These are phyloP conservation scores for Odontarrhena argentea DNA, from an alignment of 345 rosid species.

Conservation along the genomic window DNA sequence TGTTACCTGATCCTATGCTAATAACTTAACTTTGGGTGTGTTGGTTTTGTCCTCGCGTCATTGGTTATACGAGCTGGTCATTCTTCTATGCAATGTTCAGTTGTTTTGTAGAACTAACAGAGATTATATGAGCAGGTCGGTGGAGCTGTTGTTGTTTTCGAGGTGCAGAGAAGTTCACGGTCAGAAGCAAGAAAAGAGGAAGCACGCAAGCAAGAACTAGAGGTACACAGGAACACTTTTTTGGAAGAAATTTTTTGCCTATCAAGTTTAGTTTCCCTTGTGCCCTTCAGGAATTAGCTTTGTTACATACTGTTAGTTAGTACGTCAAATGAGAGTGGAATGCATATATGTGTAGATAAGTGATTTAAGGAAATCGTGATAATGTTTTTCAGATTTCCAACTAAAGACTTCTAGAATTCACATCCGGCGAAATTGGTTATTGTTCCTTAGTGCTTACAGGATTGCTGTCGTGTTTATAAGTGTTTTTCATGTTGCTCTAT, in stretches of 20 bases:
- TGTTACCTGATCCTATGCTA: neutral
- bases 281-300: slow-evolving; percentile 8
- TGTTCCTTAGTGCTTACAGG: neutral
- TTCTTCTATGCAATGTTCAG: slow-evolving; percentile 13
- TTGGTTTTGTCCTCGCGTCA: no score
- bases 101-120: slow-evolving; percentile 22
- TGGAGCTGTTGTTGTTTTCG: slow-evolving; percentile 75
- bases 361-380: neutral
- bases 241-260: neutral
- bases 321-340: neutral
- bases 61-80: neutral
- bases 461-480: neutral
- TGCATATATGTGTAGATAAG: neutral
- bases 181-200: slow-evolving; percentile 91
- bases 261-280: neutral
- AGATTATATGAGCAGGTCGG: slow-evolving; percentile 59
- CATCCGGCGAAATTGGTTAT: neutral
- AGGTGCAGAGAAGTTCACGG: slow-evolving; percentile 87
- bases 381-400: slow-evolving; percentile 1
- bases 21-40: no score
- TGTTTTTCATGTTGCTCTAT: no score
- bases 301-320: slow-evolving; percentile 6
- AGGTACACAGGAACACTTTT: slow-evolving; percentile 47
- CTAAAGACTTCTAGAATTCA: neutral
- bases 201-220: slow-evolving; percentile 66